Evolutionary conservation across 148 eudicot species (phyloP).

Genomic region (Silene conica): DNA sequence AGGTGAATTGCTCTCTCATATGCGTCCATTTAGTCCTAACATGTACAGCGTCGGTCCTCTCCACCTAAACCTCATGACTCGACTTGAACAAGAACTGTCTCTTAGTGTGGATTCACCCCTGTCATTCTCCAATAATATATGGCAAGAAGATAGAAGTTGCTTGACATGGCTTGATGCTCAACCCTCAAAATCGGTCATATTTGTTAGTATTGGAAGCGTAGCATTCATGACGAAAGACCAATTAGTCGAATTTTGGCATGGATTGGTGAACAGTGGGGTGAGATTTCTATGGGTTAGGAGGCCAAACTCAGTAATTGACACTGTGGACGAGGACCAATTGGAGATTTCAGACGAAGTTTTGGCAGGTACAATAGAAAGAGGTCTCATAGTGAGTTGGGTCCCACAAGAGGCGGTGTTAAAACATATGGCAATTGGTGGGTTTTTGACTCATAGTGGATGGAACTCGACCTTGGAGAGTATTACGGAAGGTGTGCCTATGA

Average conservation of each 20-base stretch:
- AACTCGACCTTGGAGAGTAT: constrained; percentile 37
- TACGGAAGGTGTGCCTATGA: constrained; percentile 31
- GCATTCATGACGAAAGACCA: constrained; percentile 31
- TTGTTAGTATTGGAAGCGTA: constrained; percentile 37
- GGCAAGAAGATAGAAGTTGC: constrained; percentile 31
- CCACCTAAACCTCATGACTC: constrained; percentile 19
- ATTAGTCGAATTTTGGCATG: constrained; percentile 29
- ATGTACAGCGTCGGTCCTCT: constrained; percentile 33
- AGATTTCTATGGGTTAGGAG: constrained; percentile 32
- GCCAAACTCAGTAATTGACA: constrained; percentile 16
- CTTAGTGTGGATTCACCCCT: not conserved
- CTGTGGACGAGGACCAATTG: not conserved
- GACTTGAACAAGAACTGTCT: constrained; percentile 4
- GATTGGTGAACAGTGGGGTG: constrained; percentile 21
- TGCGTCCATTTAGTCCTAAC: constrained; percentile 24
- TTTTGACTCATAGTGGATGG: constrained; percentile 37
- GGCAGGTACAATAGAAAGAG: constrained; percentile 25
- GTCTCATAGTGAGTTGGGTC: constrained; percentile 27
- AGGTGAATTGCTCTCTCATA: constrained; percentile 21
- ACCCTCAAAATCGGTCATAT: constrained; percentile 26
- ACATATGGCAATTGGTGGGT: constrained; percentile 30
- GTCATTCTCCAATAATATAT: constrained; percentile 20
- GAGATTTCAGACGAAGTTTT: constrained; percentile 2
- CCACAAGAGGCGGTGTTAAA: constrained; percentile 35
- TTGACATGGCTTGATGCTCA: constrained; percentile 35